Base-by-base conservation (phyloP, 2,329 filamentous ascomycete genomes). In the Hypoxylon sp. region DNA sequence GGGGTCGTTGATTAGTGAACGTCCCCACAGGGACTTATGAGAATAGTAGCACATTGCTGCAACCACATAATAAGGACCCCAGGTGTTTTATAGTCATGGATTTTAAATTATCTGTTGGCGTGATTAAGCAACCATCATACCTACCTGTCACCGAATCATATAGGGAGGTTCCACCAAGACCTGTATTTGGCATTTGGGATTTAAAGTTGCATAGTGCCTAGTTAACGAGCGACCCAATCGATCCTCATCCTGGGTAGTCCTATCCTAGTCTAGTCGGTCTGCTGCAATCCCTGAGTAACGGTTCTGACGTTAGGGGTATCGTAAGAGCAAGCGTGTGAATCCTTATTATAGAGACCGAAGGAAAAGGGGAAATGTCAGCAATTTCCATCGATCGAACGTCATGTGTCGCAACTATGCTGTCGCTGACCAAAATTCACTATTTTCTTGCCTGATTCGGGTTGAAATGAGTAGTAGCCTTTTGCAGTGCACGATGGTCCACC, bases 41-140 rank as follows among this genome's bases (percentile, higher is more conserved):
- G 14, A 43, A 54, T 30, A 54, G 39, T 30, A 45, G 51, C 51
- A 45, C 37, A n/a, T 30, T 52, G 2, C 21, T 14, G n/a, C 23
- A 39, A 47, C 11, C 25, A 43, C 54, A 41, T 23, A 60, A 30
- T 14, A 19, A 21, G 16, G 21, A 41, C 37, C 37, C 37, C 37
- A 41, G 37, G 37, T 43, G 43, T 32, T 25, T 16, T 46, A 34
- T 51, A 14, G 37, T 3, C n/a, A 47, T 48, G 27, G 19, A 16
- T 19, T 43, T 54, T 27, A 53, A 41, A 19, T 39, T 51, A 41
- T 41, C 37, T 41, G 37, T 41, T 41, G 37, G 16, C 37, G 37
- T 21, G 16, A 41, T 41, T 41, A 21, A 41, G 37, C 16, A 41
- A 9, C 37, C 16, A 21, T 21, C 37, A 21, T 21, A 41, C 16